Evolutionary conservation across 352 stramenopile genomes (phyloP).

Genomic region (Phytophthora palmivora): DNA sequence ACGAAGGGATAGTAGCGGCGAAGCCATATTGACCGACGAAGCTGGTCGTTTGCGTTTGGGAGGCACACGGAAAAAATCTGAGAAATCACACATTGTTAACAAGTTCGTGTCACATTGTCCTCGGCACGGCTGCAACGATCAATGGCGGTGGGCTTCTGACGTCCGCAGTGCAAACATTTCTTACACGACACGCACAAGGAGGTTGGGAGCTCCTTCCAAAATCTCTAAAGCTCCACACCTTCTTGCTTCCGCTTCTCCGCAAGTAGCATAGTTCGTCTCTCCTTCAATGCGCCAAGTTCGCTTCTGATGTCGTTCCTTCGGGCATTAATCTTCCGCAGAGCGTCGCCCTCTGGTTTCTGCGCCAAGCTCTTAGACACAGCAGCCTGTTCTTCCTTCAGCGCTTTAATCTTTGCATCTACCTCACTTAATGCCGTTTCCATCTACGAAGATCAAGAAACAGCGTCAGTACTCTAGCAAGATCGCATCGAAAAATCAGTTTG

Average conservation of each 20-base stretch:
- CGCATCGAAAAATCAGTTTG: not conserved
- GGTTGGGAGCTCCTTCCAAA: constrained; percentile 11
- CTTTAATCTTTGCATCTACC: constrained; percentile 82
- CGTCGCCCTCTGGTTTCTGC: constrained; percentile 79
- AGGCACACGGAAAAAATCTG: constrained; percentile 15
- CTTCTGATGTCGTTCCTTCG: constrained; percentile 87
- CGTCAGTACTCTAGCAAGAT: constrained; percentile 1
- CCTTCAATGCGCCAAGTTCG: constrained; percentile 83
- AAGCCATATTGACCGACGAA: constrained; percentile 12
- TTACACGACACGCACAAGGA: constrained; percentile 21
- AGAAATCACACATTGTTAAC: constrained; percentile 46
- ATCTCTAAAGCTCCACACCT: constrained; percentile 55
- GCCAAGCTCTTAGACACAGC: constrained; percentile 75
- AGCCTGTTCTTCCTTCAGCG: constrained; percentile 85
- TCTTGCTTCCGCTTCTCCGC: constrained; percentile 87
- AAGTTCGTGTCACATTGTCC: constrained; percentile 34
- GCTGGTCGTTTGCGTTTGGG: constrained; percentile 23
- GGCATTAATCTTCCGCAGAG: constrained; percentile 84
- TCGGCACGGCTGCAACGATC: constrained; percentile 11
- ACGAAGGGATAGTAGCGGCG: constrained; percentile 17
- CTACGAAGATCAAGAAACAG: constrained; percentile 29
- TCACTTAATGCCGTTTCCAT: constrained; percentile 85
- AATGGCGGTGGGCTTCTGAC: not conserved
- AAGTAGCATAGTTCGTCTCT: constrained; percentile 79
- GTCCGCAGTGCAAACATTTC: constrained; percentile 16